Evolutionary conservation across 2,329 filamentous ascomycete genomes (phyloP), one percentile per base, ranked within the genome.

Genomic region (Aspergillus pseudonomiae): DNA sequence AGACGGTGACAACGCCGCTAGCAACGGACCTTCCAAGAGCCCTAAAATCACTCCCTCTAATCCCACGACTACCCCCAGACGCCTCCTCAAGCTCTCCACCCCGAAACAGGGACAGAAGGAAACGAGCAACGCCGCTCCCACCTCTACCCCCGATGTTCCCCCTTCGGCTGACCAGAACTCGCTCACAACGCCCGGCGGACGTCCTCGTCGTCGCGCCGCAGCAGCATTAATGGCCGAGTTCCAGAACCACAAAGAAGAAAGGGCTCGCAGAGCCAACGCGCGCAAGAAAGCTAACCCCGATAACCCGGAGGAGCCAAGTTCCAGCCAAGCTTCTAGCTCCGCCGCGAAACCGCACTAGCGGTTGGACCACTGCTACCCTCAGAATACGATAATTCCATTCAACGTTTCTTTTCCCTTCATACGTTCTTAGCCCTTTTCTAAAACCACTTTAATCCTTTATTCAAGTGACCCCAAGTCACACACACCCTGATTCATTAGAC

Each of bases 131-230:
- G 34, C 26, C 11, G 45, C 28, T 21, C 24, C 52, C 21, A 48
- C 54, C 30, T 56, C 55, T 16, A 58, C 63, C 48, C 30, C 60
- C 11, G 41, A 43, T 3, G 46, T 46, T 16, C 48, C 62, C 3
- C 45, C 53, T 24, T 16, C 60, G 7, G 26, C 59, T 2, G 62
- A 65, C 10, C 46, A 58, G 6, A 32, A 21, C 19, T 39, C 54
- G 28, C 55, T 43, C 12, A 59, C 59, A 30, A 30, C 66, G 1
- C 66, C 68, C 3, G 63, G 65, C 10, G 67, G 69, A 21, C 69
- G 70, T 26, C 70, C 70, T 6, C 70, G 69, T 45, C 68, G 69
- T 21, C 68, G 68, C 30, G 70, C 68, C 12, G 67, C 70, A 14
- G 65, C 66, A 10, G 66, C 68, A 9, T 53, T 71, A 41, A 66